A percentile compares a stretch with the other conserved stretches of the same genome.
phyloP scores from a whole-genome alignment of 2,329 filamentous ascomycete genomes.

The Helotiales sp. region DNA sequence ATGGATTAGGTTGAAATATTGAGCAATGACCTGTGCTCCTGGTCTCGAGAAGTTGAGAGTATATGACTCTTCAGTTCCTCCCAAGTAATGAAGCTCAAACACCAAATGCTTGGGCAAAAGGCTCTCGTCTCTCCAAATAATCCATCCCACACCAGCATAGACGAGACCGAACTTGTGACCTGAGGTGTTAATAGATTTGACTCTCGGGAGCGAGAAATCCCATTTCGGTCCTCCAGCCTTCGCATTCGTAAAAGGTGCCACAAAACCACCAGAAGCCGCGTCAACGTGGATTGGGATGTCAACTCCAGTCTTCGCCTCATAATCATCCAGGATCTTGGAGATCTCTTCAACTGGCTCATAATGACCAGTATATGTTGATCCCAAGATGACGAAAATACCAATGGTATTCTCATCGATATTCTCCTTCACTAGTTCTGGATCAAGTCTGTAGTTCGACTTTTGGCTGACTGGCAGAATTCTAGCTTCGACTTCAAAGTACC shows the following conservation, averaged over 20 bases:
- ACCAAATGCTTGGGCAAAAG: conserved; percentile 67
- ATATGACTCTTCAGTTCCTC: conserved; percentile 69
- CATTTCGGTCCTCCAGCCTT: conserved; percentile 58
- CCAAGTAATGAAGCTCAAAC: conserved; percentile 69
- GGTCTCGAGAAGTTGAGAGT: conserved; percentile 73
- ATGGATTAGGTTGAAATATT: conserved; percentile 74
- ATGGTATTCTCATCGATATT: conserved; percentile 77
- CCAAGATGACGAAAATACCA: conserved; percentile 72
- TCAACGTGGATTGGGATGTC: conserved; percentile 71
- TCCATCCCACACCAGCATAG: conserved; percentile 69
- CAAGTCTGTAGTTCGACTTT: conserved; percentile 60
- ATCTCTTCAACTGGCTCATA: conserved; percentile 72
- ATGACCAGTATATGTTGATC: conserved; percentile 72
- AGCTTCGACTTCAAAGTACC: conserved; percentile 73
- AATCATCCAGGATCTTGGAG: conserved; percentile 62
- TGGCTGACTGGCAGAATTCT: conserved; percentile 62
- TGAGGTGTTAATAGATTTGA: conserved; percentile 66
- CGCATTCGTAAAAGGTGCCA: conserved; percentile 60
- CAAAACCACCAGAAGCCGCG: conserved; percentile 60
- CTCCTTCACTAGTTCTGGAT: conserved; percentile 62
- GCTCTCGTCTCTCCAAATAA: conserved; percentile 65
- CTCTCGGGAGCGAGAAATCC: conserved; percentile 61
- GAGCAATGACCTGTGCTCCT: conserved; percentile 67
- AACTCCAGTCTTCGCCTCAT: conserved; percentile 58
- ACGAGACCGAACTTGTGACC: conserved; percentile 65